A percentile compares a stretch with the other conserved stretches of the same genome.
Conservation (phyloP, 169 alveolate genomes). For the Neospora caninum region DNA sequence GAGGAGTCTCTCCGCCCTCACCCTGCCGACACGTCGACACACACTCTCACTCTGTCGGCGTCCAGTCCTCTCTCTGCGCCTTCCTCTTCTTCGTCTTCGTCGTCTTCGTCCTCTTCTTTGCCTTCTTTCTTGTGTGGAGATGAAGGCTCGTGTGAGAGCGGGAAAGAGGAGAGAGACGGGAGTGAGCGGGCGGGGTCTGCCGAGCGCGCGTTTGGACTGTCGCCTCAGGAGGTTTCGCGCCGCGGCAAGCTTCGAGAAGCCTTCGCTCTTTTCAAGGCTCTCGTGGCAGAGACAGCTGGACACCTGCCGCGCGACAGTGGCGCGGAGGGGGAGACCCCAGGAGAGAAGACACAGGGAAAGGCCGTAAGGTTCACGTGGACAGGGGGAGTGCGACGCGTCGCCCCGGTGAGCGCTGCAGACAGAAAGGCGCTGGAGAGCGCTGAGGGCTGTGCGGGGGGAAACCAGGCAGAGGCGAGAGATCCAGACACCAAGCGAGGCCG, state of each 20-base stretch:
- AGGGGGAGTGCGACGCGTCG: neutral
- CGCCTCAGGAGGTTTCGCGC: neutral
- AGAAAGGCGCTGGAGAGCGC: too few relatives aligned
- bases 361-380: neutral
- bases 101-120: too few relatives aligned
- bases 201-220: neutral
- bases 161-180: neutral
- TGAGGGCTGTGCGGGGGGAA: neutral
- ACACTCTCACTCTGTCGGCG: too few relatives aligned
- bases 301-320: neutral
- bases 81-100: too few relatives aligned
- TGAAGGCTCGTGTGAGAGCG: too few relatives aligned
- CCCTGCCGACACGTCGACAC: too few relatives aligned
- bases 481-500: neutral
- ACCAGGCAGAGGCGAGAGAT: neutral
- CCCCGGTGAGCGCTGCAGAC: neutral
- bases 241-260: neutral
- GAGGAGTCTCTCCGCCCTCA: neutral
- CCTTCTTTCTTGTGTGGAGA: too few relatives aligned
- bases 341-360: neutral
- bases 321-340: neutral
- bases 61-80: too few relatives aligned
- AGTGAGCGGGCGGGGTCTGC: neutral
- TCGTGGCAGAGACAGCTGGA: neutral
- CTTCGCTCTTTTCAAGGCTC: slow-evolving; percentile 12